Conservation (phyloP, 148 eudicot genomes). For the Cornus kousa region DNA sequence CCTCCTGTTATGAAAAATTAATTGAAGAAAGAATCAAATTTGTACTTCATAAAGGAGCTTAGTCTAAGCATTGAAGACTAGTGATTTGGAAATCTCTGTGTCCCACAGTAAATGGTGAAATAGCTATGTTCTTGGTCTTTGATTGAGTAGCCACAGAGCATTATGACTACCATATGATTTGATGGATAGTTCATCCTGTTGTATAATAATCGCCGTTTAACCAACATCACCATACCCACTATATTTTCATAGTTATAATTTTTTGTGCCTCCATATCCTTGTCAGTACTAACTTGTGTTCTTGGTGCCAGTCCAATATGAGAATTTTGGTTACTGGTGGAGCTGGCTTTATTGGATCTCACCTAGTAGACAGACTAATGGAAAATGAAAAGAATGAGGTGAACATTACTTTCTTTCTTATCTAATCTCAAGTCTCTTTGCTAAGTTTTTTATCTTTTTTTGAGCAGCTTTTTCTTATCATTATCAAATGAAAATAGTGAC, state of each 20-base stretch:
- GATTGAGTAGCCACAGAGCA: no score
- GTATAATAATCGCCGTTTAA: not conserved
- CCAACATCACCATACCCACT: not conserved
- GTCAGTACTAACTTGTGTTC: slow-evolving; percentile 5
- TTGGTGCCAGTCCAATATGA: slow-evolving; percentile 78
- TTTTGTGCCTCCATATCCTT: not conserved
- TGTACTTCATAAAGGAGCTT: not conserved
- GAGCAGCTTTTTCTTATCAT: no score
- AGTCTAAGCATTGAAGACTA: not conserved
- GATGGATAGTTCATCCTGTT: not conserved
- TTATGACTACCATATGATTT: not conserved
- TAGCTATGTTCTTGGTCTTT: not conserved
- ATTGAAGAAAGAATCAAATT: no score
- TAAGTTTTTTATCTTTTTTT: no score
- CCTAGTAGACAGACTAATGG: slow-evolving; percentile 83
- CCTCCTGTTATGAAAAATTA: no score
- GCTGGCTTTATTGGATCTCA: slow-evolving; percentile 99
- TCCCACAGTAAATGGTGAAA: no score
- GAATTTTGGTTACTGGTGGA: slow-evolving; percentile 90
- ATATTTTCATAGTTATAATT: not conserved
- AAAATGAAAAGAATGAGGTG: slow-evolving; percentile 93
- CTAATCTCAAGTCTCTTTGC: not conserved
- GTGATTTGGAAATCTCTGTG: not conserved
- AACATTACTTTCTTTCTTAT: not conserved
- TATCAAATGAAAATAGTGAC: no score